Percentiles rank a stretch among this genome's conserved stretches.
phyloP scores from a whole-genome alignment of 1,284 basidiomycete species.

The Microbotryum violaceum region DNA sequence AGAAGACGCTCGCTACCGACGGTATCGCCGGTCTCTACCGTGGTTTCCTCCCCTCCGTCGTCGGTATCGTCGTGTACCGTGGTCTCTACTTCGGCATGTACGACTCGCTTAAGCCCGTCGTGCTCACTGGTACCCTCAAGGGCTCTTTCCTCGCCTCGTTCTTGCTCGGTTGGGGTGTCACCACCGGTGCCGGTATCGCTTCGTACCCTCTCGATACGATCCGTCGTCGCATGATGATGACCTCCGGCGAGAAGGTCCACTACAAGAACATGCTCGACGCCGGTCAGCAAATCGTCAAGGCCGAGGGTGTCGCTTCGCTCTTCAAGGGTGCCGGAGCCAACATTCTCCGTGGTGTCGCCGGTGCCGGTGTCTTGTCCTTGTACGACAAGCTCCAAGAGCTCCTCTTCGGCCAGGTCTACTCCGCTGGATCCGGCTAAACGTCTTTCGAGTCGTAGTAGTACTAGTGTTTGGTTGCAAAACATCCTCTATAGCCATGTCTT shows the following conservation, averaged over 20 bases:
- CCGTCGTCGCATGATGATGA: slow-evolving; percentile 64
- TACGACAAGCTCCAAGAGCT: slow-evolving; percentile 81
- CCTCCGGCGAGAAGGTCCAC: slow-evolving; percentile 59
- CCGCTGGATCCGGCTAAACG: neutral
- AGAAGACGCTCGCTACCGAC: slow-evolving; percentile 68
- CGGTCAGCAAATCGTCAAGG: slow-evolving; percentile 66
- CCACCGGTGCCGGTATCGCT: slow-evolving; percentile 88
- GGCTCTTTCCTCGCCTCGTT: slow-evolving; percentile 88
- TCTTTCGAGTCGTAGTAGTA: neutral
- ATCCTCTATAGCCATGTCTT: too few species aligned
- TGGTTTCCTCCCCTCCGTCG: slow-evolving; percentile 89
- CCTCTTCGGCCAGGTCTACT: slow-evolving; percentile 41
- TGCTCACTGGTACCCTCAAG: slow-evolving; percentile 77
- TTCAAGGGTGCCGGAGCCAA: slow-evolving; percentile 64
- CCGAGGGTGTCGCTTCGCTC: slow-evolving; percentile 75
- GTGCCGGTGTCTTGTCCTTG: slow-evolving; percentile 90
- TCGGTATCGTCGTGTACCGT: slow-evolving; percentile 93
- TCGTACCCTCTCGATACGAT: slow-evolving; percentile 93
- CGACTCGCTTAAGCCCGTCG: slow-evolving; percentile 83
- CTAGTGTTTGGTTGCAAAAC: too few species aligned
- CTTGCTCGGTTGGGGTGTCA: slow-evolving; percentile 70
- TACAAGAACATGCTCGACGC: slow-evolving; percentile 75
- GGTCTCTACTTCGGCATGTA: slow-evolving; percentile 66
- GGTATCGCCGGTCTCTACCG: slow-evolving; percentile 59
- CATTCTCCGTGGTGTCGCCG: slow-evolving; percentile 88